These are phyloP conservation scores for Prunus mume DNA, from an alignment of 306 rosid species.

Conservation along the genomic window DNA sequence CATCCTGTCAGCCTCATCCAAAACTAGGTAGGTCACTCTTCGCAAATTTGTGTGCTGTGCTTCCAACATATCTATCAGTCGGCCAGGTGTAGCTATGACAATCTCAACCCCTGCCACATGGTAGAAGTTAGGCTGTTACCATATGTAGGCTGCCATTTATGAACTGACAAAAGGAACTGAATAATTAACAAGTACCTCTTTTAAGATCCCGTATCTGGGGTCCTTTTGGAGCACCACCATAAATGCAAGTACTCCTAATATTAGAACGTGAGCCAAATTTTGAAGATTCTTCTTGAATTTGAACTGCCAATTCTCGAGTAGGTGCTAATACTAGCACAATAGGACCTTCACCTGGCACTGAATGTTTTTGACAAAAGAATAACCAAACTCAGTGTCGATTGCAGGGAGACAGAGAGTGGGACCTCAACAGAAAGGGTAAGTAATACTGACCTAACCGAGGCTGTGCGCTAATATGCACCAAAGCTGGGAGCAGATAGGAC, in stretches of 20 bases:
- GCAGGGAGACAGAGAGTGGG: neutral
- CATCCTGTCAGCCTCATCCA: conserved; percentile 99
- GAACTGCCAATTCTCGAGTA: conserved; percentile 92
- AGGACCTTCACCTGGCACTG: conserved; percentile 88
- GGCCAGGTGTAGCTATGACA: conserved; percentile 97
- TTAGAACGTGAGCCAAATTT: conserved; percentile 61
- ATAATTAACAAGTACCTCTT: conserved; percentile 45
- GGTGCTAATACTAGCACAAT: conserved; percentile 84
- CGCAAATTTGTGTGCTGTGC: conserved; percentile 80
- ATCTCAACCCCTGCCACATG: conserved; percentile 73
- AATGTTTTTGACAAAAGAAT: conserved; percentile 23
- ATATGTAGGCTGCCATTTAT: neutral
- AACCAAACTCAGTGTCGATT: conserved; percentile 12
- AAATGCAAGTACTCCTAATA: conserved; percentile 73
- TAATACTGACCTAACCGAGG: conserved; percentile 68
- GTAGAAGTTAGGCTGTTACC: conserved; percentile 11
- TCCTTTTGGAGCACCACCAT: conserved; percentile 98
- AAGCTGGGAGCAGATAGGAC: conserved; percentile 81
- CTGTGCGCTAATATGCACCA: conserved; percentile 90
- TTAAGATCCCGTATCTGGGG: conserved; percentile 95
- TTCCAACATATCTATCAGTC: conserved; percentile 96
- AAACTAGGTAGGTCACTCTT: conserved; percentile 89
- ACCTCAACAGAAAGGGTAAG: conserved; percentile 3
- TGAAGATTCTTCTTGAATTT: conserved; percentile 82
- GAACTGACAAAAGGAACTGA: conserved; percentile 5